Evolutionary conservation across 2,329 filamentous ascomycete genomes (phyloP), one percentile per base, ranked within the genome.

Genomic region (Clonostachys chloroleuca): DNA sequence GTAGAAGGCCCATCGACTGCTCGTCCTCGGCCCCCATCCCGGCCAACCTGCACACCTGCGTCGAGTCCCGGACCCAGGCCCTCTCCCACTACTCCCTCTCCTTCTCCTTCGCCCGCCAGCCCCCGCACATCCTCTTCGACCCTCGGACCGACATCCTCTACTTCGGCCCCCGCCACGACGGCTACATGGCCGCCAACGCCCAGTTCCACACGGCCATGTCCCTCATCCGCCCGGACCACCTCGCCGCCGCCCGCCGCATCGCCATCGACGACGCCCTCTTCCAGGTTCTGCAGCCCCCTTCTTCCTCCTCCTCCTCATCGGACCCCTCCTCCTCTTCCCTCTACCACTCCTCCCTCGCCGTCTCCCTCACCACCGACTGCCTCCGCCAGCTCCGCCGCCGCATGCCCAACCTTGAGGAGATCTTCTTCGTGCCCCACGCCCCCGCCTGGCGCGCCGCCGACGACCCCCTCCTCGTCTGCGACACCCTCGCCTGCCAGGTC

Each of bases 221-320:
- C 45, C 62, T 75, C 55, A 70, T 66, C 52, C 61, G 63, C 40
- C 66, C 62, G 6, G 55, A 54, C 10, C 70, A 77, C 50, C 62
- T 76, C 42, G 63, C 62, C 9, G 47, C 53, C 12, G 65, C 77
- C 16, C 64, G 63, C 34, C 64, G 68, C 12, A 54, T 77, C 18
- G 74, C 74, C 34, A 60, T 78, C 46, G 73, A 67, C 54, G 73
- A 75, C 49, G 61, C 61, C 5, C 58, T 77, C 17, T 69, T 75
- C 50, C 67, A 64, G 64, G 24, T 42, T 39, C 16, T 34, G 43
- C 5, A 18, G 18, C 6, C 16, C 12, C 42, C 12, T 5, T 20
- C 33, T 4, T 20, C 8, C 6, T 17, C 9, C 17, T 17, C 12
- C 5, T 18, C 24, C 4, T 33, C 42, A 7, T 6, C 42, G 7